Percentiles rank a stretch among this genome's conserved stretches.
Conservation (phyloP, 108 stramenopile genomes). For the Fistulifera solaris region DNA sequence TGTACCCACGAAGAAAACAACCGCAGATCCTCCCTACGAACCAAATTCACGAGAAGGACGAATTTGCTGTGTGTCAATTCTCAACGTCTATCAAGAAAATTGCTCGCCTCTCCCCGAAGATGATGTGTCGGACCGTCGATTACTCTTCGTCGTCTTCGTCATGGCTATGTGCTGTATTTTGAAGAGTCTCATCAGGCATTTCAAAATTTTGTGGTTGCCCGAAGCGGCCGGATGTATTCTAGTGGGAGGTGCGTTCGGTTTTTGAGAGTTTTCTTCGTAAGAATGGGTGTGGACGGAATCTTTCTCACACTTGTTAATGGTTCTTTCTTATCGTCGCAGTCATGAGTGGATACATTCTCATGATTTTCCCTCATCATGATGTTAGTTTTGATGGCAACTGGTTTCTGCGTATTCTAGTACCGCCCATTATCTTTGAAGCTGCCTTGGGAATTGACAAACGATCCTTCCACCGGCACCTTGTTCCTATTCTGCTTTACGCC, state of each 20-base stretch:
- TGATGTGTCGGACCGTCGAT: slow-evolving; percentile 58
- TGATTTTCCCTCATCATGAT: slow-evolving; percentile 65
- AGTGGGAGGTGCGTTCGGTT: slow-evolving; percentile 43
- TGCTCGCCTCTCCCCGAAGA: slow-evolving; percentile 71
- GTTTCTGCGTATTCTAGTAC: slow-evolving; percentile 83
- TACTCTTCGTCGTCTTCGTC: slow-evolving; percentile 73
- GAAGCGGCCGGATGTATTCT: slow-evolving; percentile 82
- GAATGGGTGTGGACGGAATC: not conserved
- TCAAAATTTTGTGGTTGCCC: slow-evolving; percentile 72
- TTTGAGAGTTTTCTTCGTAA: no score
- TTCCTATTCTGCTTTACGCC: slow-evolving; percentile 74
- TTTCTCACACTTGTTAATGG: not conserved
- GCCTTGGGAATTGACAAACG: slow-evolving; percentile 78
- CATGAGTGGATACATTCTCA: slow-evolving; percentile 50
- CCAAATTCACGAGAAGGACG: slow-evolving; percentile 65
- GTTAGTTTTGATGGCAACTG: slow-evolving; percentile 77
- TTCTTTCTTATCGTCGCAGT: no score
- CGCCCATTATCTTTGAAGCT: slow-evolving; percentile 87
- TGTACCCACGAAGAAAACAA: no score
- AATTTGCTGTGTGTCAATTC: slow-evolving; percentile 79
- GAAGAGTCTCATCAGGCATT: slow-evolving; percentile 78
- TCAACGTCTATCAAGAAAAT: slow-evolving; percentile 79
- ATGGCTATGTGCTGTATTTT: slow-evolving; percentile 80
- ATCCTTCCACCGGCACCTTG: slow-evolving; percentile 59
- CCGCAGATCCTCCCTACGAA: slow-evolving; percentile 22